Evolutionary conservation across 164 flowering plant species (phyloP).

Genomic region (Magnolia kwangsiensis): DNA sequence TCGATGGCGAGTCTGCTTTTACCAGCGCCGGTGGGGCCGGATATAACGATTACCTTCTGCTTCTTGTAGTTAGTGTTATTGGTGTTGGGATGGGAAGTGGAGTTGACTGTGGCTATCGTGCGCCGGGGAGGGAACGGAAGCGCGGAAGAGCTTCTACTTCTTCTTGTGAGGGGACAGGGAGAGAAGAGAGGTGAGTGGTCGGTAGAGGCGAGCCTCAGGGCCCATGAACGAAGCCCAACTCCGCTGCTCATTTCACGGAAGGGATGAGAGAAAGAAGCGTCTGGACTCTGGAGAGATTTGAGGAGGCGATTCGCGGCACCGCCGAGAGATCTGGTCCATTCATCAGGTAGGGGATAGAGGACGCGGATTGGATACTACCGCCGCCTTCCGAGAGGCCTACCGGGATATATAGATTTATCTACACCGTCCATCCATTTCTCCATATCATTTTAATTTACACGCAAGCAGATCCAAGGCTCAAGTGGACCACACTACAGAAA

Average conservation of each 20-base stretch:
- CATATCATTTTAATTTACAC: no score
- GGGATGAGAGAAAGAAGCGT: no score
- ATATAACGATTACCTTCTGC: conserved; percentile 77
- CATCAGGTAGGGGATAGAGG: no score
- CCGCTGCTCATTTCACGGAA: conserved; percentile 12
- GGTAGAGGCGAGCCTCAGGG: conserved; percentile 15
- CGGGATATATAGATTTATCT: no score
- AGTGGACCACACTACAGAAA: no score
- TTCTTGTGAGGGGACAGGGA: background rate
- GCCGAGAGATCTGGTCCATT: no score
- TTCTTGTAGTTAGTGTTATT: conserved; percentile 25
- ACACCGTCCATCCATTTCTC: no score
- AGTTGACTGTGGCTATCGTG: conserved; percentile 23
- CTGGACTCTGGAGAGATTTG: no score
- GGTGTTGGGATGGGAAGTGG: conserved; percentile 3
- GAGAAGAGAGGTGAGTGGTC: conserved; percentile 12
- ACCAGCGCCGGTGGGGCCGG: conserved; percentile 96
- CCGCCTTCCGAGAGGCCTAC: no score
- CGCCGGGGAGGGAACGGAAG: conserved; percentile 19
- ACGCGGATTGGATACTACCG: no score
- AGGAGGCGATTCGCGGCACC: no score
- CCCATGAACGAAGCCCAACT: conserved; percentile 17
- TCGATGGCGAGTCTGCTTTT: conserved; percentile 78
- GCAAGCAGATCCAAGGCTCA: no score
- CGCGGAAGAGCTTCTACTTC: background rate